Evolutionary conservation across 768 basidiomycete genomes (phyloP), one percentile per base, ranked within the genome.

Genomic region (Psilocybe cyanescens): DNA sequence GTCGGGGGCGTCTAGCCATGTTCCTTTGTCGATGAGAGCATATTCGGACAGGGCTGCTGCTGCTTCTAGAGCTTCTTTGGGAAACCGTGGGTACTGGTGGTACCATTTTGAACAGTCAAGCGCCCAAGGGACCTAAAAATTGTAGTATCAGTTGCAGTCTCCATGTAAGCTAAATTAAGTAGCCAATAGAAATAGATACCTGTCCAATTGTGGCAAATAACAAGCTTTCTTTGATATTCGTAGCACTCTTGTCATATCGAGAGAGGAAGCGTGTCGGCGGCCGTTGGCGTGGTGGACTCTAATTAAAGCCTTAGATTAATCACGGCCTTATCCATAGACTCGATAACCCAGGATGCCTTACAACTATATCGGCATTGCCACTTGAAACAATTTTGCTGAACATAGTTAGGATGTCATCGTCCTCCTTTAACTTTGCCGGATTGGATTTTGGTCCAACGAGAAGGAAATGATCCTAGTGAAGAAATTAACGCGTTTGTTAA

Each of bases 191-290:
- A 55, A 24, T 44, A 61, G 66, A 6, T 55, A 78, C 83, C 70
- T 85, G 83, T 7, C 84, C 83, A 28, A 86, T 83, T 8, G 68
- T 72, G 44, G 77, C 74, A 58, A 84, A 86, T 9, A 86, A 60
- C 51, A 74, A 68, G 31, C 79, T 83, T 61, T 86, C 83, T 60
- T 84, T 86, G 69, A 86, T 84, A 65, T 86, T 85, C 0, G 84
- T 86, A 8, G 85, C 84, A 55, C 82, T 83, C 64, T 85, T 86
- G 63, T 87, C 85, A 60, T 75, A 86, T 3, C 85, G 80, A 1
- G 83, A 83, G 12, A 86, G 76, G 70, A 85, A 86, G 33, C 82
- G 80, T 12, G 78, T 79, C 4, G 82, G 68, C 3, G 69, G 71
- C 1, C 72, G 76, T 35, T 76, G 65, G 17, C 71, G 61, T 31